Evolutionary conservation across 768 basidiomycete genomes (phyloP).

Genomic region (Trametes villosa): DNA sequence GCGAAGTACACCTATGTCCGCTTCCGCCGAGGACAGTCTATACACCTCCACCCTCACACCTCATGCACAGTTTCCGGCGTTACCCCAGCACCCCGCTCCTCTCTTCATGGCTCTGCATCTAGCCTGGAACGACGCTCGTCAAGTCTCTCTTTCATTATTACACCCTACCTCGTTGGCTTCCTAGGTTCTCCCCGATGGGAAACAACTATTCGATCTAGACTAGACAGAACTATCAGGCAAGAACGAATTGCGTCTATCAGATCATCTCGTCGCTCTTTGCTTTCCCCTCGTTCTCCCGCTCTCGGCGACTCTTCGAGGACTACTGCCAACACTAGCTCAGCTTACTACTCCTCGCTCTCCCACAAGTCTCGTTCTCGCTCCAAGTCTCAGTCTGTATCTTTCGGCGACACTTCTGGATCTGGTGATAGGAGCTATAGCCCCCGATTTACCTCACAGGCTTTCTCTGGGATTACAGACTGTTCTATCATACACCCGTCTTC

Average conservation of each 20-base stretch:
- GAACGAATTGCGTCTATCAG: conserved; percentile 2
- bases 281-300: conserved; percentile 9
- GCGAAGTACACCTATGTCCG: conserved; percentile 29
- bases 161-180: conserved; percentile 31
- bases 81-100: too few relatives aligned
- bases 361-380: conserved; percentile 23
- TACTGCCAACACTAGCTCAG: conserved; percentile 13
- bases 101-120: not conserved
- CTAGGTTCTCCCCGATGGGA: conserved; percentile 35
- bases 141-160: not conserved
- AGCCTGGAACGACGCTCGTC: not conserved
- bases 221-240: conserved; percentile 13
- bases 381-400: conserved; percentile 24
- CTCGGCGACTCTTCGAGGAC: conserved; percentile 10
- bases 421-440: not conserved
- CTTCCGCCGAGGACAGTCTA: conserved; percentile 27
- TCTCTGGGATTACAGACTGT: conserved; percentile 26
- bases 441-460: not conserved
- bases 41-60: conserved; percentile 18
- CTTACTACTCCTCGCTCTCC: conserved; percentile 15
- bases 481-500: conserved; percentile 26
- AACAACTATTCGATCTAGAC: conserved; percentile 25
- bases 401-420: conserved; percentile 25
- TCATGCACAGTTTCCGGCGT: not conserved
- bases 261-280: not conserved